phyloP scores from a whole-genome alignment of 2,329 filamentous ascomycete genomes.

The Elsinoe necatrix region DNA sequence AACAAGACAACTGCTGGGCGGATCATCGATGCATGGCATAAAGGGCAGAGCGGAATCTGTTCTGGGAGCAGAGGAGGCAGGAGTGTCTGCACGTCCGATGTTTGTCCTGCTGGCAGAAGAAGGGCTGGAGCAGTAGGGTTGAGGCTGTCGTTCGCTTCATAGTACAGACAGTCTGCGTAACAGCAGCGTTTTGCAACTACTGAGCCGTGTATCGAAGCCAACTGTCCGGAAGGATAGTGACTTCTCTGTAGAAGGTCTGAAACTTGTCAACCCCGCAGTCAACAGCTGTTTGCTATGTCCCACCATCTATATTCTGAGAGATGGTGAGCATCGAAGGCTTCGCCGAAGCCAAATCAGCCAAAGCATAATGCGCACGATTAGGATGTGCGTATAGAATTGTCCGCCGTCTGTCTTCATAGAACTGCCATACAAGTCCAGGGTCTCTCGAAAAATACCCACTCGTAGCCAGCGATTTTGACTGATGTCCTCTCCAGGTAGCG shows the following conservation, averaged over 20 bases:
- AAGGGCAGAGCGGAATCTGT: background rate
- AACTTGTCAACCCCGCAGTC: background rate
- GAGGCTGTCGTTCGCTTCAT: background rate
- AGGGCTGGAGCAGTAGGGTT: background rate
- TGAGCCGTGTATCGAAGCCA: background rate
- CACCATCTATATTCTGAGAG: constrained; percentile 25
- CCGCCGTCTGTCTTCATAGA: constrained; percentile 19
- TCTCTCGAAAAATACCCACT: constrained; percentile 20
- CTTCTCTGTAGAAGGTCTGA: background rate
- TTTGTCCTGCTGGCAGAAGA: background rate
- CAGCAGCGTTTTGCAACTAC: background rate
- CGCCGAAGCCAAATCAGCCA: constrained; percentile 20
- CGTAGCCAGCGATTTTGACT: constrained; percentile 19
- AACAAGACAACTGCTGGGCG: background rate
- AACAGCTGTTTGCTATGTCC: background rate
- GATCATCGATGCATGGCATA: background rate
- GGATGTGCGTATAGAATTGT: constrained; percentile 19
- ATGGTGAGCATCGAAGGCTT: constrained; percentile 20
- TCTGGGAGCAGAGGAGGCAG: background rate
- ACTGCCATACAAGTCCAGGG: constrained; percentile 22
- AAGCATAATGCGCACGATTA: constrained; percentile 22
- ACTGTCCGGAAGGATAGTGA: background rate
- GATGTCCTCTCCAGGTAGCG: constrained; percentile 16
- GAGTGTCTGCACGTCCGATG: background rate
- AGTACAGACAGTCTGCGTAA: background rate